Evolutionary conservation across 164 flowering plant species (phyloP).

Genomic region (Annona squamosa): DNA sequence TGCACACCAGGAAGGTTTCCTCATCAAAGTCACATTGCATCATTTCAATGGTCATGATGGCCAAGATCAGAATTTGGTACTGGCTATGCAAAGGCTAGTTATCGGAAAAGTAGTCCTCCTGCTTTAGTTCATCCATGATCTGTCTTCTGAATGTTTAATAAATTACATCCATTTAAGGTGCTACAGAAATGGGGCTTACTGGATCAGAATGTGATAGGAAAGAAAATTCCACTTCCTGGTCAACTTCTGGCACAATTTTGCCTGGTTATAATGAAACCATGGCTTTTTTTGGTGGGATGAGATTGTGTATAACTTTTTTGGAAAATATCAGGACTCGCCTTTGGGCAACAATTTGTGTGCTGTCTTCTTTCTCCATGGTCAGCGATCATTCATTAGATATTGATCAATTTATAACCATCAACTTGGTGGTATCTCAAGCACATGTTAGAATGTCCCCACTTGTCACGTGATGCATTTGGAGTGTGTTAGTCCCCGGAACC

Average conservation of each 20-base stretch:
- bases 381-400: not conserved
- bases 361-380: not conserved
- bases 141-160: too few species aligned
- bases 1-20: too few species aligned
- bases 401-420: not conserved
- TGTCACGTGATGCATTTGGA: not conserved
- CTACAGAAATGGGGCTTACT: too few species aligned
- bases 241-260: not conserved
- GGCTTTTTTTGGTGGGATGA: not conserved
- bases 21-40: too few species aligned
- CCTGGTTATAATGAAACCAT: not conserved
- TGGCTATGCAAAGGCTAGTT: too few species aligned
- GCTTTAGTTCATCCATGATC: too few species aligned
- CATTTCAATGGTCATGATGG: too few species aligned
- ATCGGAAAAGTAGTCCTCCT: too few species aligned
- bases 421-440: not conserved
- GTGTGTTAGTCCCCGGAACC: not conserved
- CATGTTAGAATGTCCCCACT: not conserved
- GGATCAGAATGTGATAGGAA: too few species aligned
- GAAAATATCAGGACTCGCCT: not conserved
- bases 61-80: too few species aligned
- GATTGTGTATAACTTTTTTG: not conserved
- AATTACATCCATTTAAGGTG: too few species aligned
- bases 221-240: not conserved
- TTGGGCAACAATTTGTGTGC: not conserved